These are phyloP conservation scores for Leavenworthia alabamica DNA, from an alignment of 345 rosid species.

Conservation along the genomic window DNA sequence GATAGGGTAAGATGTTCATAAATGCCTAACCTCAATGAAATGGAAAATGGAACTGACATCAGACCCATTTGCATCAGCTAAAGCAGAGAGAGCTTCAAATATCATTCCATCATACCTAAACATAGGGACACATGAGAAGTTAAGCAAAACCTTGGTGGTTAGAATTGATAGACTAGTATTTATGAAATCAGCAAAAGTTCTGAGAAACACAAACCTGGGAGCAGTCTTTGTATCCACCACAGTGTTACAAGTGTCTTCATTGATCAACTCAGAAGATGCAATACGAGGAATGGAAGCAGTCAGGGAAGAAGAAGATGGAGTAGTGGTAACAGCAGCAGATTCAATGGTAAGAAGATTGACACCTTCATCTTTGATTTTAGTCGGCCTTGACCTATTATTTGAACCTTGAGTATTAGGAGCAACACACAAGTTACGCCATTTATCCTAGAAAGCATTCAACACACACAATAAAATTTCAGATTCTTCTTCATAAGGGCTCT, in stretches of 20 bases:
- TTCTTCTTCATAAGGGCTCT: background rate
- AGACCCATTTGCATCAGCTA: conserved; percentile 57
- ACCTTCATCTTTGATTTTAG: conserved; percentile 39
- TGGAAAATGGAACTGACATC: conserved; percentile 51
- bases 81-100: conserved; percentile 64
- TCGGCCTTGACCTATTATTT: conserved; percentile 50
- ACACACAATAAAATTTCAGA: background rate
- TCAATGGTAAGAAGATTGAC: background rate
- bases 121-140: background rate
- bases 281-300: background rate
- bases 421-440: conserved; percentile 86
- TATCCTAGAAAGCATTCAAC: conserved; percentile 45
- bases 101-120: conserved; percentile 65
- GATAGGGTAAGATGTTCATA: background rate
- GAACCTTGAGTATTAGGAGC: conserved; percentile 35
- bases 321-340: background rate
- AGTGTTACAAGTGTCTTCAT: conserved; percentile 5
- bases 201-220: conserved; percentile 23
- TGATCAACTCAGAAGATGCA: conserved; percentile 21
- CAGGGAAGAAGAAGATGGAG: conserved; percentile 5
- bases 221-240: conserved; percentile 24
- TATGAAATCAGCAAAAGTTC: background rate
- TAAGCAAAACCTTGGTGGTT: background rate
- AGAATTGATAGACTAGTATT: background rate
- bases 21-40: conserved; percentile 53